Conservation (phyloP, 768 basidiomycete species). For the Tubosaeta brunneosetosa region DNA sequence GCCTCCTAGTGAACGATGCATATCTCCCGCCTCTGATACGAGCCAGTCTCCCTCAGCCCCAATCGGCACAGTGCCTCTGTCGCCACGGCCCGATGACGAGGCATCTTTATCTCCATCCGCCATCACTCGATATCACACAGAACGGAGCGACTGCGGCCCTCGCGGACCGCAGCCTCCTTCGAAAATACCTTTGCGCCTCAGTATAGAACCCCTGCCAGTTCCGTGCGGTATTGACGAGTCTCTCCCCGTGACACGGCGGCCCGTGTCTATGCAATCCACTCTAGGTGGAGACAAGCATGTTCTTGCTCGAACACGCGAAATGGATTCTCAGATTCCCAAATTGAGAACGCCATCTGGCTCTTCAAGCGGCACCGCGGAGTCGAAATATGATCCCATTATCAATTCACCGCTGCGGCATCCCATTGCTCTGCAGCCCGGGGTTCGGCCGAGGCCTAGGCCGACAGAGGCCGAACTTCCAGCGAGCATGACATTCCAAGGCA, state of each 20-base stretch:
- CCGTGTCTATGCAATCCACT: neutral
- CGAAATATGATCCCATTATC: constrained; percentile 2
- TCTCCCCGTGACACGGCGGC: neutral
- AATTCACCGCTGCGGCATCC: constrained; percentile 3
- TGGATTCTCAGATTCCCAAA: constrained; percentile 28
- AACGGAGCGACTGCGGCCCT: constrained; percentile 34
- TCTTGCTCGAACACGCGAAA: constrained; percentile 7
- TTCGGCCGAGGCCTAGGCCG: neutral
- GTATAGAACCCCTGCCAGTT: constrained; percentile 15
- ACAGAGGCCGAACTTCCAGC: neutral
- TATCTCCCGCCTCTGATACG: constrained; percentile 13
- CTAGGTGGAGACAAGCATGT: constrained; percentile 8
- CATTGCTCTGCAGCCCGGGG: constrained; percentile 4
- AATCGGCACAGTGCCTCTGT: neutral
- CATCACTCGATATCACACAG: constrained; percentile 9
- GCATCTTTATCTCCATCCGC: neutral
- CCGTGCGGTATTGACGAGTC: constrained; percentile 1
- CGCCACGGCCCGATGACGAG: constrained; percentile 1
- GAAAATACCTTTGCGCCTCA: constrained; percentile 31
- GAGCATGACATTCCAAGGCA: constrained; percentile 2
- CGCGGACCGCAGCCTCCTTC: constrained; percentile 41
- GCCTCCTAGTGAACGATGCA: constrained; percentile 6
- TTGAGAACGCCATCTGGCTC: constrained; percentile 25
- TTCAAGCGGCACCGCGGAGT: constrained; percentile 20
- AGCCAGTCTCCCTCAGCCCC: constrained; percentile 10